These are phyloP conservation scores for Magnaporthiopsis rhizophila DNA, from an alignment of 2,329 filamentous ascomycete species.

Conservation along the genomic window DNA sequence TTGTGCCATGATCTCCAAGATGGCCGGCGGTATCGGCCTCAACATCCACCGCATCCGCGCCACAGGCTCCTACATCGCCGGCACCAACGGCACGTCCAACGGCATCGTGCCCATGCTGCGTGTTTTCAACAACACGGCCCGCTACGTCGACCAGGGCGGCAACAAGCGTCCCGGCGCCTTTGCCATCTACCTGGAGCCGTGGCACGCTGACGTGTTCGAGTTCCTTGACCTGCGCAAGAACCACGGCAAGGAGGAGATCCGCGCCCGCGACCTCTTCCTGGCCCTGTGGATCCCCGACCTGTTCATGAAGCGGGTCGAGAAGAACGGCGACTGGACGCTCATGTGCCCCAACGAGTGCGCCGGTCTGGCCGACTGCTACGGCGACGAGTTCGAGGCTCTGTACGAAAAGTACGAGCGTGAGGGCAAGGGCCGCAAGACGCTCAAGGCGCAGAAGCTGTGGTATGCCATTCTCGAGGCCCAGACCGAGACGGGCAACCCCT, in stretches of 20 bases:
- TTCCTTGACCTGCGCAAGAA: conserved; percentile 99
- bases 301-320: conserved; percentile 99
- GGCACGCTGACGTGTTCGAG: conserved; percentile 96
- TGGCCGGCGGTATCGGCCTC: conserved; percentile 93
- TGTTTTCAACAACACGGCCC: conserved; percentile 98
- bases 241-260: conserved; percentile 96
- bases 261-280: conserved; percentile 94
- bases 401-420: conserved; percentile 90
- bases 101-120: conserved; percentile 96
- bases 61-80: conserved; percentile 95
- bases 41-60: conserved; percentile 96
- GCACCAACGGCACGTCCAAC: conserved; percentile 97
- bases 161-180: conserved; percentile 99
- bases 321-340: conserved; percentile 93
- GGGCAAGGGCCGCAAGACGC: conserved; percentile 77
- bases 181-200: conserved; percentile 97
- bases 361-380: conserved; percentile 91
- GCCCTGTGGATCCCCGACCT: conserved; percentile 97
- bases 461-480: conserved; percentile 97
- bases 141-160: conserved; percentile 97
- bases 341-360: conserved; percentile 98
- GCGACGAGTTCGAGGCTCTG: conserved; percentile 91
- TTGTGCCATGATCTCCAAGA: conserved; percentile 99
- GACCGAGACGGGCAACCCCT: conserved; percentile 97
- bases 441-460: conserved; percentile 99